Evolutionary conservation across 768 basidiomycete genomes (phyloP).

Genomic region (Tulasnella sp.): DNA sequence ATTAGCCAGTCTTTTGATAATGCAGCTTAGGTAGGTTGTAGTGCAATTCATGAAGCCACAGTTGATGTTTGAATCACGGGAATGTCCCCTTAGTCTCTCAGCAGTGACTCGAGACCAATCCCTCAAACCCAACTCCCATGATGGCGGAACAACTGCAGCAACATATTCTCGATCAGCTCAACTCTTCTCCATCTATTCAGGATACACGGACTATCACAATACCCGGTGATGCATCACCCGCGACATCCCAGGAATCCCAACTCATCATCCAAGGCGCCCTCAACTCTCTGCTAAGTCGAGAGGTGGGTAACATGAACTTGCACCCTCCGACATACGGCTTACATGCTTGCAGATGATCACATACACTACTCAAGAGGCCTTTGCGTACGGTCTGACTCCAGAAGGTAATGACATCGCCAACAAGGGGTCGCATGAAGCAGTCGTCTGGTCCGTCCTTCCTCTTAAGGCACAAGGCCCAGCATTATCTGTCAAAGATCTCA

Average conservation of each 20-base stretch:
- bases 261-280: constrained; percentile 78
- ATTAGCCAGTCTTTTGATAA: too few species aligned
- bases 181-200: constrained; percentile 41
- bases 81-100: too few species aligned
- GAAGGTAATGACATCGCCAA: constrained; percentile 74
- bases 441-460: constrained; percentile 82
- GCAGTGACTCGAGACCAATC: background rate
- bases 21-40: too few species aligned
- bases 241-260: constrained; percentile 65
- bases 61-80: too few species aligned
- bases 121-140: constrained; percentile 32
- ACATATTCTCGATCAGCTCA: constrained; percentile 63
- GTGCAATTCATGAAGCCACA: too few species aligned
- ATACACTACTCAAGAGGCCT: constrained; percentile 67
- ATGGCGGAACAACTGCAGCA: constrained; percentile 65
- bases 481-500: constrained; percentile 55
- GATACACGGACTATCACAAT: constrained; percentile 62
- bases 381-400: constrained; percentile 60
- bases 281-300: constrained; percentile 79
- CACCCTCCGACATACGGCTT: background rate
- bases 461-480: constrained; percentile 57
- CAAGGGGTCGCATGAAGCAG: constrained; percentile 88
- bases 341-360: constrained; percentile 56
- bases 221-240: constrained; percentile 49
- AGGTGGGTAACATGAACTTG: constrained; percentile 38